Conservation (phyloP, 306 rosid genomes). For the Canavalia gladiata region DNA sequence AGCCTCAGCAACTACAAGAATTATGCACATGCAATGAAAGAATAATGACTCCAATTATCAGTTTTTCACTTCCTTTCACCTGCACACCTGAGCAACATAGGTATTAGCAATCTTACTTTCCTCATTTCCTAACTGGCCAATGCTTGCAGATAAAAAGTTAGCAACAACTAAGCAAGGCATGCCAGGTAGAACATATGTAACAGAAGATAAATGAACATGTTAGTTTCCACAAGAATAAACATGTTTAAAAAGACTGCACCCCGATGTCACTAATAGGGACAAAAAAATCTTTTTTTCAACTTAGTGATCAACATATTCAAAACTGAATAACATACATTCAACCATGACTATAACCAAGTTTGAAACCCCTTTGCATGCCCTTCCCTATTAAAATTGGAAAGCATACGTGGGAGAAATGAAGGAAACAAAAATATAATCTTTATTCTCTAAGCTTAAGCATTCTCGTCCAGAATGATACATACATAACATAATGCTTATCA, state of each 20-base stretch:
- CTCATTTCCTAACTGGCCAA: constrained; percentile 1
- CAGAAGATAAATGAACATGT: background rate
- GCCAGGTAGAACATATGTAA: background rate
- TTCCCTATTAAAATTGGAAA: constrained; percentile 2
- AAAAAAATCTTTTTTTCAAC: background rate
- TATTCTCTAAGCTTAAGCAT: constrained; percentile 1
- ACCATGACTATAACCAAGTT: constrained; percentile 8
- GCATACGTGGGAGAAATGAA: background rate
- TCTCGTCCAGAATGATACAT: constrained; percentile 3
- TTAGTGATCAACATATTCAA: constrained; percentile 25
- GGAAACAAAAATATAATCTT: constrained; percentile 7
- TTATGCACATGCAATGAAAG: constrained; percentile 54
- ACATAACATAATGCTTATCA: background rate
- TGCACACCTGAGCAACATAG: constrained; percentile 41
- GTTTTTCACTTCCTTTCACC: constrained; percentile 46
- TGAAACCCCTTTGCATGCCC: constrained; percentile 11
- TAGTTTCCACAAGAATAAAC: constrained; percentile 23
- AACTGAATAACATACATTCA: background rate
- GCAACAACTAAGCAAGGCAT: background rate
- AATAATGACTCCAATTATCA: constrained; percentile 43
- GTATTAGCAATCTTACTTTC: constrained; percentile 32
- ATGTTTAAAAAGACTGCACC: background rate
- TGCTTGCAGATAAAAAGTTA: background rate
- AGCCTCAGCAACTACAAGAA: constrained; percentile 46
- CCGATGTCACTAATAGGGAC: background rate